Conservation (phyloP, 768 basidiomycete genomes). For the Leccinum fibrillosum region DNA sequence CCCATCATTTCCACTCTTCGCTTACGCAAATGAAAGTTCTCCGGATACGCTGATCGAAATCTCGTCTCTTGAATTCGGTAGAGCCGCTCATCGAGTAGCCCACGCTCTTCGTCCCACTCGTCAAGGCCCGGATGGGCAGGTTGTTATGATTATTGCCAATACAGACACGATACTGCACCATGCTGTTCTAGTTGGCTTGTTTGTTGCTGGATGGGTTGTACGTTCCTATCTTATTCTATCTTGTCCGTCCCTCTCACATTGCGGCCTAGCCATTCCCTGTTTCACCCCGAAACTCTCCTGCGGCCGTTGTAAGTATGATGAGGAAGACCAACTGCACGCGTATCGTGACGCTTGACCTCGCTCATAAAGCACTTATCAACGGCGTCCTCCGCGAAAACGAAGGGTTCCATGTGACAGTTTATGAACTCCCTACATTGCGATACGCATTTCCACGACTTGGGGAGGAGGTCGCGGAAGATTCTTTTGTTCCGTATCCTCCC, state of each 20-base stretch:
- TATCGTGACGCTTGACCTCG: constrained; percentile 19
- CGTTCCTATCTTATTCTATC: not conserved
- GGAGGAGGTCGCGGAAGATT: constrained; percentile 21
- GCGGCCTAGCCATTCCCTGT: constrained; percentile 32
- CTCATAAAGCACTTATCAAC: constrained; percentile 17
- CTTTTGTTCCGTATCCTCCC: constrained; percentile 18
- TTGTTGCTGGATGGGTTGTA: constrained; percentile 38
- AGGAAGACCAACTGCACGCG: constrained; percentile 17
- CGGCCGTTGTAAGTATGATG: constrained; percentile 33
- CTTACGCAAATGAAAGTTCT: constrained; percentile 11
- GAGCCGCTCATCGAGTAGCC: constrained; percentile 34
- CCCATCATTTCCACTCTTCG: constrained; percentile 18
- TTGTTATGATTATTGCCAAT: constrained; percentile 24
- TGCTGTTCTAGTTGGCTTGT: constrained; percentile 31
- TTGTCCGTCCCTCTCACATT: constrained; percentile 15
- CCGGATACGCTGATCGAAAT: constrained; percentile 14
- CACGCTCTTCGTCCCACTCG: constrained; percentile 38
- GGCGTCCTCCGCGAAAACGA: not conserved
- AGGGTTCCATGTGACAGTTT: constrained; percentile 1
- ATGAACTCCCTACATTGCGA: constrained; percentile 19
- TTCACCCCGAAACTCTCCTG: constrained; percentile 42
- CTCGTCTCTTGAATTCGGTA: constrained; percentile 27
- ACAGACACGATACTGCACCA: constrained; percentile 36
- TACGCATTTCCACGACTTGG: constrained; percentile 42
- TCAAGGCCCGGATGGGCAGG: constrained; percentile 14